These are phyloP conservation scores for Lachnellula cervina DNA, from an alignment of 2,329 filamentous ascomycete genomes.

Conservation along the genomic window DNA sequence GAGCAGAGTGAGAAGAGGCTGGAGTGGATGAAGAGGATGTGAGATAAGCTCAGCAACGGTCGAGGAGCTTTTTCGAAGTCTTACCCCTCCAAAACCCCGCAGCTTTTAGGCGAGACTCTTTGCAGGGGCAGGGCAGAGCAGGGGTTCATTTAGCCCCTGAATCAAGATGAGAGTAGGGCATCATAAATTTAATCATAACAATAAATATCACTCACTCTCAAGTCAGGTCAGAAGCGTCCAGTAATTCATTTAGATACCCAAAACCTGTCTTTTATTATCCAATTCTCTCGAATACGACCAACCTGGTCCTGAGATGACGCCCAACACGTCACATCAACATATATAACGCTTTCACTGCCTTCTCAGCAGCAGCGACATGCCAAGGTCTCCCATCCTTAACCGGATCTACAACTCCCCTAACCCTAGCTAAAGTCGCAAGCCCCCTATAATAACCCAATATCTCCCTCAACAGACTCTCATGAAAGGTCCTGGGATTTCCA, in stretches of 20 bases:
- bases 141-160: not conserved
- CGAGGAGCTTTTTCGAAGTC: not conserved
- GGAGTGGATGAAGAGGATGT: not conserved
- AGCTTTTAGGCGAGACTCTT: not conserved
- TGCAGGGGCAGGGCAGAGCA: not conserved
- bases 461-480: constrained; percentile 65
- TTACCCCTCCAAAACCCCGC: not conserved
- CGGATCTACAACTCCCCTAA: constrained; percentile 56
- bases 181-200: not conserved
- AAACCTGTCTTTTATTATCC: not conserved
- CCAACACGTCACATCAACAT: constrained; percentile 48
- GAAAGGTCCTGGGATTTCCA: constrained; percentile 31
- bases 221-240: not conserved
- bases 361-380: constrained; percentile 70
- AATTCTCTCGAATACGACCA: not conserved
- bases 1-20: not conserved
- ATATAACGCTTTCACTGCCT: constrained; percentile 61
- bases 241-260: not conserved
- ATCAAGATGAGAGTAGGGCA: not conserved
- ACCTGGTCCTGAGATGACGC: not conserved
- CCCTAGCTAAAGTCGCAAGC: constrained; percentile 63
- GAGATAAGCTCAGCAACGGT: not conserved
- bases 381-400: constrained; percentile 64
- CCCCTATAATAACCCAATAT: constrained; percentile 65
- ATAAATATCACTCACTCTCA: not conserved